phyloP scores from a whole-genome alignment of 2,329 filamentous ascomycete species.

The Dichotomopilus funicola region DNA sequence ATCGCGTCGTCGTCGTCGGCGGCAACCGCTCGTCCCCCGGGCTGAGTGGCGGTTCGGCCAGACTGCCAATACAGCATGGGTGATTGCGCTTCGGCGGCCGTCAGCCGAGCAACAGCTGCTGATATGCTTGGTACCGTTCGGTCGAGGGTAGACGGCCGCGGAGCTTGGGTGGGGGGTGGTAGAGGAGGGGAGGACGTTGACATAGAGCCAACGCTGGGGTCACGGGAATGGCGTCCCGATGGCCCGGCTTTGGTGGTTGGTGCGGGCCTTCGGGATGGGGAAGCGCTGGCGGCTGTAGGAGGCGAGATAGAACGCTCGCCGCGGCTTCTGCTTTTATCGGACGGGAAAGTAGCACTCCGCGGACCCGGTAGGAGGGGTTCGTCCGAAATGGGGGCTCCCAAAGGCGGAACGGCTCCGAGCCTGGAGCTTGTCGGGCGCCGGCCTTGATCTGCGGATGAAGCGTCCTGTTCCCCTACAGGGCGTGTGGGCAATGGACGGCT shows the following conservation, averaged over 20 bases:
- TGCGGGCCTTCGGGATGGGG: constrained; percentile 24
- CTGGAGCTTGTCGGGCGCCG: constrained; percentile 28
- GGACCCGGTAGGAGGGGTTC: constrained; percentile 17
- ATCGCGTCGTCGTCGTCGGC: constrained; percentile 38
- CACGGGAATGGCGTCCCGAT: constrained; percentile 24
- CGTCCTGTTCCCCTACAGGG: constrained; percentile 14
- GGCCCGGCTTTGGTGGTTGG: constrained; percentile 3
- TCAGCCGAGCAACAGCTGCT: constrained; percentile 20
- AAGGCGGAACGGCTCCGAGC: constrained; percentile 31
- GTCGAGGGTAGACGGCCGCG: constrained; percentile 18
- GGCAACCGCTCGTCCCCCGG: constrained; percentile 6
- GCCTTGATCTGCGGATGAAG: constrained; percentile 20
- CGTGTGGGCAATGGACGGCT: constrained; percentile 13
- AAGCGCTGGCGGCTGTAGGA: constrained; percentile 26
- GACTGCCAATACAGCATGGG: constrained; percentile 39
- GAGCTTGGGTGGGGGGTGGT: constrained; percentile 18
- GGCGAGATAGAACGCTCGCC: constrained; percentile 25
- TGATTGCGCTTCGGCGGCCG: constrained; percentile 23
- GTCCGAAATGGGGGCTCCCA: constrained; percentile 20
- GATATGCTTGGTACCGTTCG: constrained; percentile 21
- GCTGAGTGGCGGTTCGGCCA: constrained; percentile 35
- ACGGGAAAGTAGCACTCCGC: constrained; percentile 20
- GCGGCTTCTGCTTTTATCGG: constrained; percentile 14
- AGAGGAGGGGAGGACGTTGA: constrained; percentile 19
- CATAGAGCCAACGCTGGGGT: constrained; percentile 25